Evolutionary conservation across 1,139 yeast species (phyloP), one percentile per base, ranked within the genome.

Genomic region (Pichia sp.): DNA sequence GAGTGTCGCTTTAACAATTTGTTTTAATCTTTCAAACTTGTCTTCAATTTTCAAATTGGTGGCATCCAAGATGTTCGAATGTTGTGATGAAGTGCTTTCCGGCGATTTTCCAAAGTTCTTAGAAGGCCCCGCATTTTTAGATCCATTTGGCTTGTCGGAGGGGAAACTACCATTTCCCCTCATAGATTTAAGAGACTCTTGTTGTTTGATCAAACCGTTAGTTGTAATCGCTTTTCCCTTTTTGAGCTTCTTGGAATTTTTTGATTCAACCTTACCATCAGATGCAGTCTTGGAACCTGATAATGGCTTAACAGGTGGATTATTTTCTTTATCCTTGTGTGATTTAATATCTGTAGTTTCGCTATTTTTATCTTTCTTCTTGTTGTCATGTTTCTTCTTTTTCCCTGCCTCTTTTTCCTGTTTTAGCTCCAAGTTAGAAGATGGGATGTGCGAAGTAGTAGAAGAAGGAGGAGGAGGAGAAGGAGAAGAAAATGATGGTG

Each of bases 1-100:
- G 4, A 67, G 56, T 1, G 65, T 62, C 1, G 47, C 49, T 32
- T 47, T 57, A 16, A 63, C 61, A 29, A 64, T 55, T 7, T 58
- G 48, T 40, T 59, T 59, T 8, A 64, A 51, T 47, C 51, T 64
- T 13, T 49, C 34, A 32, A 56, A 56, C 15, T 56, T 56, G 15
- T 44, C 45, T 47, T 56, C 59, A 19, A 58, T 48, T 56, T 61
- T 16, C 55, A 58, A 8, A 62, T 58, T 45, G 38, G 15, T n/a
- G 4, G 16, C 4, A 38, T 11, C n/a, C 15, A 36, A 36, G 15
- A 15, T 19, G 23, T 19, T 36, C 15, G 40, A 13, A 36, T 11
- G 15, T 36, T 5, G 15, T 3, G 40, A 13, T 36, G 10, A 15
- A 11, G 40, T 15, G n/a, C 6, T 6, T 5, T 36, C 15, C 7